A percentile compares a stretch with the other conserved stretches of the same genome.
phyloP scores from a whole-genome alignment of 2,329 filamentous ascomycete species.

The Apiospora aurea region DNA sequence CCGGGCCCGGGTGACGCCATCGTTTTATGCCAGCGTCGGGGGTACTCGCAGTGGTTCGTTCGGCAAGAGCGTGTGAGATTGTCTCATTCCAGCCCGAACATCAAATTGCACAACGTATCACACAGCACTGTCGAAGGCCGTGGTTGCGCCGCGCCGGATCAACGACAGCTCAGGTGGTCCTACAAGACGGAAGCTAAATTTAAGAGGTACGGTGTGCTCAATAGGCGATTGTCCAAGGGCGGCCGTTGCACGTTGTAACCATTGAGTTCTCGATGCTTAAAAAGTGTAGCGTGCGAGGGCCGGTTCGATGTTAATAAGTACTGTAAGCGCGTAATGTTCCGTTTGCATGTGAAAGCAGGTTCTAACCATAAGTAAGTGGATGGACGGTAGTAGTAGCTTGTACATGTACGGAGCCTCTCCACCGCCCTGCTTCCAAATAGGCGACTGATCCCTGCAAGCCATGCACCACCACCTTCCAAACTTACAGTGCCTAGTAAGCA shows the following conservation, averaged over 20 bases:
- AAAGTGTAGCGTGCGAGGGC: conserved; percentile 12
- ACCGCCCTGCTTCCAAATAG: neutral
- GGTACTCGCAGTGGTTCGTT: conserved; percentile 7
- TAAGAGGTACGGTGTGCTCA: neutral
- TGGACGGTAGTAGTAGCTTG: neutral
- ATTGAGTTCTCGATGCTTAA: conserved; percentile 11
- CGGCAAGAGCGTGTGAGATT: conserved; percentile 14
- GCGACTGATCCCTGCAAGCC: neutral
- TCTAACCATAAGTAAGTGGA: too few relatives aligned
- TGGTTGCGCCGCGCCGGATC: neutral
- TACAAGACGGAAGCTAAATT: neutral
- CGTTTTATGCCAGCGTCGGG: neutral
- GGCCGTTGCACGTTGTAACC: conserved; percentile 11
- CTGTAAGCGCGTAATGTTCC: neutral
- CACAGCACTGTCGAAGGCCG: neutral
- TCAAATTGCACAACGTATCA: conserved; percentile 7
- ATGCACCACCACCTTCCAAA: neutral
- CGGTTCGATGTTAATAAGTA: neutral
- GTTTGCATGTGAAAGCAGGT: conserved; percentile 9
- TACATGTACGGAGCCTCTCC: neutral
- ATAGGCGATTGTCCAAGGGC: neutral
- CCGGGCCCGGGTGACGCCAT: neutral
- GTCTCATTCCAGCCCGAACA: conserved; percentile 1
- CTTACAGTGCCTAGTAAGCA: neutral
- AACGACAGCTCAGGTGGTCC: neutral